Evolutionary conservation across 164 flowering plant genomes (phyloP).

Genomic region (Magnolia officinalis): DNA sequence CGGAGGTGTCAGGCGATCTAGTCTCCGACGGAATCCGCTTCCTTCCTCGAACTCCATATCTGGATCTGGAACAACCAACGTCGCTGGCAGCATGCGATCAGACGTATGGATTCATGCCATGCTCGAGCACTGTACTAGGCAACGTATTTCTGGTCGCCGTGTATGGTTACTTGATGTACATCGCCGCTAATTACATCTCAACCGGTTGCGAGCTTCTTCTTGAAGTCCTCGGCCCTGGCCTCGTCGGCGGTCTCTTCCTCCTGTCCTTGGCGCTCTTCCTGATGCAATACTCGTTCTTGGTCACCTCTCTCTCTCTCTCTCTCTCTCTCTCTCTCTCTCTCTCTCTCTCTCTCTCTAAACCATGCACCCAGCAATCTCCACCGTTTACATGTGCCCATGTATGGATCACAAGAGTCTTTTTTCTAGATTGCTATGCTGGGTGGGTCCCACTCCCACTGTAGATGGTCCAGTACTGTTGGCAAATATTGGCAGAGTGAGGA

Average conservation of each 20-base stretch:
- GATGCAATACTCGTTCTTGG: constrained; percentile 88
- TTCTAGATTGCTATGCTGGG: too few relatives aligned
- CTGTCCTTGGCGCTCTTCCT: constrained; percentile 90
- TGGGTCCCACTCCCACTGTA: too few relatives aligned
- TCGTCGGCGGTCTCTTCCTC: constrained; percentile 81
- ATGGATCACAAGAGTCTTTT: too few relatives aligned
- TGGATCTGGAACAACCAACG: not conserved
- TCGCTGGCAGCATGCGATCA: constrained; percentile 33
- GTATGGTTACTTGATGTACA: constrained; percentile 67
- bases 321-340: not conserved
- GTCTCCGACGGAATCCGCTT: constrained; percentile 26
- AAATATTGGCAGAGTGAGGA: too few relatives aligned
- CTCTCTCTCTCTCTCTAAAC: not conserved
- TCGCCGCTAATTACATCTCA: constrained; percentile 68
- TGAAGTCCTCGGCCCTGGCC: constrained; percentile 82
- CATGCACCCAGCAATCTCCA: too few relatives aligned
- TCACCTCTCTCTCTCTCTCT: constrained; percentile 11
- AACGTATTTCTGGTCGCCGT: constrained; percentile 51
- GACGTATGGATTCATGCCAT: constrained; percentile 67
- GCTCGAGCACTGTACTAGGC: constrained; percentile 45
- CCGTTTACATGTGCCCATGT: too few relatives aligned
- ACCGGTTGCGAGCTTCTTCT: constrained; percentile 76
- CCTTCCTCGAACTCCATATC: not conserved
- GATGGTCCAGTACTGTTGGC: too few relatives aligned
- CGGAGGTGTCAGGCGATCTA: constrained; percentile 18